These are phyloP conservation scores for Trichocladium uniseriatum DNA, from an alignment of 495 filamentous ascomycete genomes.

Conservation along the genomic window DNA sequence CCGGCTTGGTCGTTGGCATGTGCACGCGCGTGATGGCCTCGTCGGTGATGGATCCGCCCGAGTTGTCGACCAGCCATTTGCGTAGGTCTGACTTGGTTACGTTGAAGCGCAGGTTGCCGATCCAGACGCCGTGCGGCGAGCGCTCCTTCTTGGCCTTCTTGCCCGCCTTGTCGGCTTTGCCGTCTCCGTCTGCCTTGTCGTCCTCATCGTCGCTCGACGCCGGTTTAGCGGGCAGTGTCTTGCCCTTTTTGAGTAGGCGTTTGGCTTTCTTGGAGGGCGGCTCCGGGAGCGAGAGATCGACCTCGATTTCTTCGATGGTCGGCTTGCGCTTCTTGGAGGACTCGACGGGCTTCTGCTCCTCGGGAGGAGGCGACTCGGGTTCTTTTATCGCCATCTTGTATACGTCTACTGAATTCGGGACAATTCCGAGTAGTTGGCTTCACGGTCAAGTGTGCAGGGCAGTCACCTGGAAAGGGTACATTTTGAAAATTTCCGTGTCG, in stretches of 20 bases:
- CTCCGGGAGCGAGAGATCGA: conserved; percentile 78
- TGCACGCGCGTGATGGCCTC: conserved; percentile 73
- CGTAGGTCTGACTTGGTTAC: conserved; percentile 61
- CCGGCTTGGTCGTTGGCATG: conserved; percentile 49
- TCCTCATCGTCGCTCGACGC: conserved; percentile 35
- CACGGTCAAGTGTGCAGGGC: too few species aligned
- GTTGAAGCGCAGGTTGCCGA: conserved; percentile 86
- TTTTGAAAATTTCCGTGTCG: conserved; percentile 18
- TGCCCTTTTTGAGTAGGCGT: conserved; percentile 71
- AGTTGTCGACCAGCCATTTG: conserved; percentile 63
- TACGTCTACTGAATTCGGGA: background rate
- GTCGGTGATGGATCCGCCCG: conserved; percentile 52
- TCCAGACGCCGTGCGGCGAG: conserved; percentile 81
- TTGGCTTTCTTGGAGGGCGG: conserved; percentile 88
- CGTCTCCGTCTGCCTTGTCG: background rate
- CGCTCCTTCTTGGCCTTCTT: conserved; percentile 48
- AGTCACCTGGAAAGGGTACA: background rate
- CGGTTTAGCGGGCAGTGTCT: conserved; percentile 37
- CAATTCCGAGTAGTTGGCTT: background rate
- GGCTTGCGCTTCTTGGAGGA: conserved; percentile 63
- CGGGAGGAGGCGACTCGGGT: conserved; percentile 3
- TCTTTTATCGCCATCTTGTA: conserved; percentile 10
- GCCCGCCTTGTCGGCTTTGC: conserved; percentile 10
- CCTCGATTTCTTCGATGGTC: conserved; percentile 65
- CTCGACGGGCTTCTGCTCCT: conserved; percentile 1